Evolutionary conservation across 1,139 yeast genomes (phyloP).

Genomic region (Debaryomycetaceae sp.): DNA sequence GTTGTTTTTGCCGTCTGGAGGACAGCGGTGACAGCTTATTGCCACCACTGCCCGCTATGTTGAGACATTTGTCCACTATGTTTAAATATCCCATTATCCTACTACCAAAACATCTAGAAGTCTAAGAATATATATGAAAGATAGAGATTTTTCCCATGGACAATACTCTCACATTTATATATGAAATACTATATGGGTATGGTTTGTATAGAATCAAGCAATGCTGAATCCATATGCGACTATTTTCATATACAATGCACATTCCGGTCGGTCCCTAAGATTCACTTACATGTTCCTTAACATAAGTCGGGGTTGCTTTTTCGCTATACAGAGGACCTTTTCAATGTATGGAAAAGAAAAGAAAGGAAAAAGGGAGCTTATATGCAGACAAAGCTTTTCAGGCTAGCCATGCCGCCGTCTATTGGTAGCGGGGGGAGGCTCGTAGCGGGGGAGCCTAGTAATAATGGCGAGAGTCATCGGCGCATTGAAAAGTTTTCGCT

Average conservation of each 20-base stretch:
- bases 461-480: too few species aligned
- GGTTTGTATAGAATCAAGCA: neutral
- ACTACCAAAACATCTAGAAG: neutral
- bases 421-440: too few species aligned
- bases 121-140: too few species aligned
- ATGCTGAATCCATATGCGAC: neutral
- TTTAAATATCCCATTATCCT: neutral
- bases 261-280: neutral
- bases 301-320: neutral
- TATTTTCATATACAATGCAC: neutral
- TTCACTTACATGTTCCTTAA: neutral
- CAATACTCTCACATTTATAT: neutral
- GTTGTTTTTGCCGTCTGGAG: neutral
- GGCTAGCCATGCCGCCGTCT: neutral
- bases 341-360: neutral
- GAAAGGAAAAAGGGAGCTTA: neutral
- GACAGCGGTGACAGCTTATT: neutral
- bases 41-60: neutral
- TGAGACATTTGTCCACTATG: neutral
- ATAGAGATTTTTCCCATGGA: neutral
- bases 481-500: too few species aligned
- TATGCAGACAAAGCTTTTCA: neutral
- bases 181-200: neutral
- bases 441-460: too few species aligned
- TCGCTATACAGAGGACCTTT: neutral